phyloP scores from a whole-genome alignment of 1,139 yeast genomes.

The Suhomyces ambrosiae region DNA sequence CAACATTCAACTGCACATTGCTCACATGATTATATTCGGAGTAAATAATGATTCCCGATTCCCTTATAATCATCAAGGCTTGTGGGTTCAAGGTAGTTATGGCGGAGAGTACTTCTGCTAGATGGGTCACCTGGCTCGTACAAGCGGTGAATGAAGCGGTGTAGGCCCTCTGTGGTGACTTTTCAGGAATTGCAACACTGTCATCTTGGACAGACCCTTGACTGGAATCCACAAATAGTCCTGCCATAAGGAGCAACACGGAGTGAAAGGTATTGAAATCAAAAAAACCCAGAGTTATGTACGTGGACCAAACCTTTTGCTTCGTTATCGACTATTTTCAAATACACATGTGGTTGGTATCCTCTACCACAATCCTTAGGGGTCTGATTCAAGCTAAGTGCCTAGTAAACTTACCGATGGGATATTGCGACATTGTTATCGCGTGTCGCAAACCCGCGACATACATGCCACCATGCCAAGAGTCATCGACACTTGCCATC shows the following conservation, averaged over 20 bases:
- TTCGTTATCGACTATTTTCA: too few species aligned
- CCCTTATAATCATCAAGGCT: conserved; percentile 38
- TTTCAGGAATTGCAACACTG: conserved; percentile 3
- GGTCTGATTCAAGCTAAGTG: too few species aligned
- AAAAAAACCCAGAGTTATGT: too few species aligned
- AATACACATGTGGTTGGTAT: too few species aligned
- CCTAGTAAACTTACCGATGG: too few species aligned
- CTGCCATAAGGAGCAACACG: conserved; percentile 6
- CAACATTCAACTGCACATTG: conserved; percentile 40
- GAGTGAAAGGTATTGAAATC: too few species aligned
- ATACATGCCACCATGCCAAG: too few species aligned
- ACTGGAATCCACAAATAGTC: conserved; percentile 12
- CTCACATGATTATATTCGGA: conserved; percentile 42
- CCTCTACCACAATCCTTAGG: too few species aligned
- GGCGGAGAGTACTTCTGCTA: conserved; percentile 42
- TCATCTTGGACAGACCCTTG: conserved; percentile 5
- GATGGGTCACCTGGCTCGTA: conserved; percentile 41
- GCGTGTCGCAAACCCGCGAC: too few species aligned
- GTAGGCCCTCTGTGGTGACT: conserved; percentile 1
- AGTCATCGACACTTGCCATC: too few species aligned
- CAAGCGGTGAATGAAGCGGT: conserved; percentile 35
- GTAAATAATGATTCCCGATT: conserved; percentile 37
- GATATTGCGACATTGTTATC: too few species aligned
- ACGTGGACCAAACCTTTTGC: too few species aligned
- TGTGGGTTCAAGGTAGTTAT: conserved; percentile 35